These are phyloP conservation scores for Tetraselmis striata DNA, from an alignment of 139 green algal species.

Conservation along the genomic window DNA sequence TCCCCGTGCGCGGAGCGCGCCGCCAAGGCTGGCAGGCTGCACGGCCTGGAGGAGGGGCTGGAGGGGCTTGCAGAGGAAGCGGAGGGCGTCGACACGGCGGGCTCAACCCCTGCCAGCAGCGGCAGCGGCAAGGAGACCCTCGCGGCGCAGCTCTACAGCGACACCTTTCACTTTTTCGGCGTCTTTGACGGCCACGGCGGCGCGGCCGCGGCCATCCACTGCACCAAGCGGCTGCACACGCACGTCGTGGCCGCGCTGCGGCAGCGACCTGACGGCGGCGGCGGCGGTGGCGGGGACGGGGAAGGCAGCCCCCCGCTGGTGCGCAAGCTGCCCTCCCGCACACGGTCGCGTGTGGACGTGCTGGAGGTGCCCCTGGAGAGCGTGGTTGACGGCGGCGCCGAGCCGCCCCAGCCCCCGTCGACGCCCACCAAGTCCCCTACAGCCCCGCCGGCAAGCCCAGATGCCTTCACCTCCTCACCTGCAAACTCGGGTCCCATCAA, in stretches of 20 bases:
- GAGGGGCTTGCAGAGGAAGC: no score
- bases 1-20: no score
- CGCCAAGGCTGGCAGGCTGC: no score
- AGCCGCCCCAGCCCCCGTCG: background rate
- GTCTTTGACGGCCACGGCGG: slow-evolving; percentile 73
- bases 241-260: slow-evolving; percentile 40
- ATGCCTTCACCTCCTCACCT: background rate
- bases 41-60: no score
- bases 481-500: background rate
- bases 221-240: slow-evolving; percentile 50
- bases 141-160: slow-evolving; percentile 3
- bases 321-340: slow-evolving; percentile 1
- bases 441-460: background rate
- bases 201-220: slow-evolving; percentile 53
- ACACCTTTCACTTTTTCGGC: slow-evolving; percentile 69
- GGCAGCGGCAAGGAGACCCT: background rate
- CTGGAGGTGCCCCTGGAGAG: slow-evolving; percentile 4
- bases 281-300: background rate
- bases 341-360: background rate
- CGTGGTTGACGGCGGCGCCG: background rate
- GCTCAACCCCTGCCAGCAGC: background rate
- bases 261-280: background rate
- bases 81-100: no score
- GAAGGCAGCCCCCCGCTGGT: background rate
- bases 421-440: background rate